A percentile compares a stretch with the other conserved stretches of the same genome.
Conservation (phyloP, 495 filamentous ascomycete species). For the Glarea lozoyensis region DNA sequence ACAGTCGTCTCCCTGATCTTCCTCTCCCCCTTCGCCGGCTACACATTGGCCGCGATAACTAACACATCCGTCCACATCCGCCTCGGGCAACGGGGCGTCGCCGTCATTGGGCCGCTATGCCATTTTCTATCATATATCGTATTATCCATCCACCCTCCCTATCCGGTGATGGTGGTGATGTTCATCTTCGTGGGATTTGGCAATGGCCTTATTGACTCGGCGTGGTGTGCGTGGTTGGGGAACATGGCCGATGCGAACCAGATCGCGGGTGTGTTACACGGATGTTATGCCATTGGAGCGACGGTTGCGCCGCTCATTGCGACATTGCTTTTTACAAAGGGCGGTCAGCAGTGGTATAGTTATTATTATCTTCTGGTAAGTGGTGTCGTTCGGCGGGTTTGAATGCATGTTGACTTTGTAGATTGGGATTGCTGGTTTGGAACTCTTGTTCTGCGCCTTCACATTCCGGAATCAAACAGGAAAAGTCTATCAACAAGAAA, state of each 20-base stretch:
- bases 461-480: slow-evolving; percentile 67
- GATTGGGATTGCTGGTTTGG: slow-evolving; percentile 54
- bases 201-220: slow-evolving; percentile 58
- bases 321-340: slow-evolving; percentile 56
- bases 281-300: slow-evolving; percentile 67
- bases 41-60: slow-evolving; percentile 61
- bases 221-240: slow-evolving; percentile 76
- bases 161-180: slow-evolving; percentile 58
- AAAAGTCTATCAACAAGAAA: slow-evolving; percentile 46
- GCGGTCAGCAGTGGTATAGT: slow-evolving; percentile 45
- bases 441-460: slow-evolving; percentile 39
- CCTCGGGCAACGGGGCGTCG: slow-evolving; percentile 68
- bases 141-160: slow-evolving; percentile 64
- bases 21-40: slow-evolving; percentile 71
- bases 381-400: neutral
- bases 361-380: slow-evolving; percentile 52
- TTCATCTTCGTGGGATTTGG: slow-evolving; percentile 68
- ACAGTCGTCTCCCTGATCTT: slow-evolving; percentile 74
- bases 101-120: slow-evolving; percentile 52
- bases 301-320: slow-evolving; percentile 68
- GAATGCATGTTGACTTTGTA: slow-evolving; percentile 22
- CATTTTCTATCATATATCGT: slow-evolving; percentile 61
- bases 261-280: slow-evolving; percentile 61
- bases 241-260: slow-evolving; percentile 63
- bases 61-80: slow-evolving; percentile 46